These are phyloP conservation scores for Hericium rajendrae DNA, from an alignment of 768 basidiomycete species.

Conservation along the genomic window DNA sequence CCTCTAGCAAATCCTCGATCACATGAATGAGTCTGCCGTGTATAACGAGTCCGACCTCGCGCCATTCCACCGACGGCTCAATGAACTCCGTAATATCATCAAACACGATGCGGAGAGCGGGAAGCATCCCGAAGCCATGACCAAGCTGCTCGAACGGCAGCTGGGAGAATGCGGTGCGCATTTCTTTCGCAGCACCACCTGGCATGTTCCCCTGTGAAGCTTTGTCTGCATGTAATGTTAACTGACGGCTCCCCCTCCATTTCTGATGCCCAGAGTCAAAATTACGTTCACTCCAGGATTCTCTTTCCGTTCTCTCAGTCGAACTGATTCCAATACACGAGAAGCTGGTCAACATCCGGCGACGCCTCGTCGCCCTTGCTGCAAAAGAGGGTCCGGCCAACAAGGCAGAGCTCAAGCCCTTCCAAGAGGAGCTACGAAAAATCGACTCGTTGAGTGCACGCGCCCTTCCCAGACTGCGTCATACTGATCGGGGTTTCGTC, in stretches of 20 bases:
- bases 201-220: neutral
- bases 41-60: slow-evolving; percentile 88
- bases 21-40: slow-evolving; percentile 92
- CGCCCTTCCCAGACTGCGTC: slow-evolving; percentile 10
- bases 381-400: slow-evolving; percentile 74
- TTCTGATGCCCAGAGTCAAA: slow-evolving; percentile 39
- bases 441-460: slow-evolving; percentile 85
- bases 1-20: slow-evolving; percentile 79
- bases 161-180: slow-evolving; percentile 83
- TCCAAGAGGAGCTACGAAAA: slow-evolving; percentile 87
- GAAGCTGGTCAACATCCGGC: slow-evolving; percentile 75
- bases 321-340: slow-evolving; percentile 91
- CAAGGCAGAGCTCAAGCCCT: slow-evolving; percentile 80
- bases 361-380: slow-evolving; percentile 81
- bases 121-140: slow-evolving; percentile 80
- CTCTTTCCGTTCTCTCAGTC: slow-evolving; percentile 76
- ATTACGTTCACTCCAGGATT: slow-evolving; percentile 72
- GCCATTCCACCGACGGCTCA: slow-evolving; percentile 77
- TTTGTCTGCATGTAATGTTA: neutral
- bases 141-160: slow-evolving; percentile 82
- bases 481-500: slow-evolving; percentile 1
- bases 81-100: slow-evolving; percentile 78
- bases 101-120: slow-evolving; percentile 71
- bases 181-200: neutral
- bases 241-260: neutral